These are phyloP conservation scores for Pseudonitzschia multiseries DNA, from an alignment of 108 stramenopile genomes.

Conservation along the genomic window DNA sequence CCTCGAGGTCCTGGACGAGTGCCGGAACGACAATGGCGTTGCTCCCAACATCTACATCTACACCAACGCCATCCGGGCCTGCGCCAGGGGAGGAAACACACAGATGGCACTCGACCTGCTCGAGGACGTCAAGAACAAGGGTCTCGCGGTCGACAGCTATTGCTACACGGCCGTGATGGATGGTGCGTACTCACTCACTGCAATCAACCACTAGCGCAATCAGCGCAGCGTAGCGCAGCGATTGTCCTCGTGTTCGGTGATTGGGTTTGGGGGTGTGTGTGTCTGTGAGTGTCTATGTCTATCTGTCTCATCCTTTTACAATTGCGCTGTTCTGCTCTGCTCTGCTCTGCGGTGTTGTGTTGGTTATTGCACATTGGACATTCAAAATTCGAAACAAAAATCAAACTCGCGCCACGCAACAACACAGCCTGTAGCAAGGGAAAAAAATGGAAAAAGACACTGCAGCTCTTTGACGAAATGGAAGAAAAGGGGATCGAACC, in stretches of 20 bases:
- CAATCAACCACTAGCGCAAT: no score
- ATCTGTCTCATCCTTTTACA: no score
- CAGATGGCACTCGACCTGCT: constrained; percentile 61
- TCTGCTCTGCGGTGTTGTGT: no score
- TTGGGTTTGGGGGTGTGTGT: no score
- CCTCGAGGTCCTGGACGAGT: constrained; percentile 59
- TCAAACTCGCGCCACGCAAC: background rate
- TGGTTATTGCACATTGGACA: background rate
- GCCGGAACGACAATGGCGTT: constrained; percentile 62
- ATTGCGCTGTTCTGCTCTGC: no score
- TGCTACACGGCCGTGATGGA: constrained; percentile 82
- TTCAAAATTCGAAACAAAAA: background rate
- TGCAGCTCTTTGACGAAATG: constrained; percentile 78
- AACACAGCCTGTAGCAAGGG: constrained; percentile 63
- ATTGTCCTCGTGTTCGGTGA: no score
- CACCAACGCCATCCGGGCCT: constrained; percentile 77
- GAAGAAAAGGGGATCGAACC: constrained; percentile 56
- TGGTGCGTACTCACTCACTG: no score
- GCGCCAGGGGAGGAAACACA: constrained; percentile 58
- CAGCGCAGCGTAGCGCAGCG: no score
- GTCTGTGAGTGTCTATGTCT: no score
- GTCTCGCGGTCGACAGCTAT: constrained; percentile 62
- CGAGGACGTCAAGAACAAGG: constrained; percentile 59
- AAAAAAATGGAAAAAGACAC: constrained; percentile 56
- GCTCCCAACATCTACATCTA: constrained; percentile 76